Conservation (phyloP, 768 basidiomycete species). For the Mycena rebaudengoi region DNA sequence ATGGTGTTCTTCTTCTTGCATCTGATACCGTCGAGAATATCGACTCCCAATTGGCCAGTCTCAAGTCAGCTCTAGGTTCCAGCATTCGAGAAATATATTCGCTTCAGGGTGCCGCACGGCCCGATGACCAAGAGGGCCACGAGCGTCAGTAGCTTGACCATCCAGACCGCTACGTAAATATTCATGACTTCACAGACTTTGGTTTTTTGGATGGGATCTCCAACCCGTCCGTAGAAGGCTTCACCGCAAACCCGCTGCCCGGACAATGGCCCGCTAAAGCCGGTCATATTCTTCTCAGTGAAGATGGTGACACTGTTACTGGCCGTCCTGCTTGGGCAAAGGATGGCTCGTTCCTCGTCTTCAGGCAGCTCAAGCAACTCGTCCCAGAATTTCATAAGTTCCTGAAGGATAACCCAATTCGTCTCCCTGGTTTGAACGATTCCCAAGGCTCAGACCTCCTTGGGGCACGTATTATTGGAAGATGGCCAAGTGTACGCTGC, state of each 20-base stretch:
- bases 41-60: conserved; percentile 3
- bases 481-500: conserved; percentile 41
- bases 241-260: conserved; percentile 16
- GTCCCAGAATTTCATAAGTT: conserved; percentile 42
- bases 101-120: conserved; percentile 31
- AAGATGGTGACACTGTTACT: conserved; percentile 29
- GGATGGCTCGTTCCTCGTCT: conserved; percentile 44
- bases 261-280: conserved; percentile 20
- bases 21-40: conserved; percentile 23
- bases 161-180: too few species aligned
- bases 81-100: conserved; percentile 21
- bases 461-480: conserved; percentile 42
- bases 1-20: conserved; percentile 31
- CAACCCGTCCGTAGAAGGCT: conserved; percentile 26
- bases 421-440: conserved; percentile 19
- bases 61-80: conserved; percentile 16
- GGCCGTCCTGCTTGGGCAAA: conserved; percentile 32
- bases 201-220: conserved; percentile 33
- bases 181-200: conserved; percentile 16
- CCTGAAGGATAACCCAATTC: conserved; percentile 26
- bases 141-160: conserved; percentile 38
- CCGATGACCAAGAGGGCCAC: conserved; percentile 28
- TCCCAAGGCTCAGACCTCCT: conserved; percentile 36
- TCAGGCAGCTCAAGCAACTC: conserved; percentile 43
- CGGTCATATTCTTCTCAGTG: conserved; percentile 32